These are phyloP conservation scores for Sclerotinia nivalis DNA, from an alignment of 2,329 filamentous ascomycete genomes.

Conservation along the genomic window DNA sequence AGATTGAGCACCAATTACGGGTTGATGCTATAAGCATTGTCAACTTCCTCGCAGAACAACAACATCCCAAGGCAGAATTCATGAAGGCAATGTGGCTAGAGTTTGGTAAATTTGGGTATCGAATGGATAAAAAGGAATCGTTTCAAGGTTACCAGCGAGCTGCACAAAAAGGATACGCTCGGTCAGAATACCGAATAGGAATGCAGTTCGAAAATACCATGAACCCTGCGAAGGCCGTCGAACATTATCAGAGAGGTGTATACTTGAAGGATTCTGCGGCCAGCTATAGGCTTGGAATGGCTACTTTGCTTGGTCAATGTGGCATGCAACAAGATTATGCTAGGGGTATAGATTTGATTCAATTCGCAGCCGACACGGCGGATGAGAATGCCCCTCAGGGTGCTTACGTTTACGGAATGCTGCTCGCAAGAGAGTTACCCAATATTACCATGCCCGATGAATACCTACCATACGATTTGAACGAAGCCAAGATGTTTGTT, in stretches of 20 bases:
- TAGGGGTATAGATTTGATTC: slow-evolving; percentile 78
- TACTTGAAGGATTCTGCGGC: slow-evolving; percentile 83
- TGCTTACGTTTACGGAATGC: slow-evolving; percentile 93
- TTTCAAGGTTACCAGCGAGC: slow-evolving; percentile 83
- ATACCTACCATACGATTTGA: slow-evolving; percentile 70
- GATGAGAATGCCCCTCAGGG: slow-evolving; percentile 97
- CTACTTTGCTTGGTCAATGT: slow-evolving; percentile 92
- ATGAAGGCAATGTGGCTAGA: slow-evolving; percentile 96
- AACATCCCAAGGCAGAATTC: slow-evolving; percentile 91
- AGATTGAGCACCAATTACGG: slow-evolving; percentile 83
- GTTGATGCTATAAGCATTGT: slow-evolving; percentile 91
- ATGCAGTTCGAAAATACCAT: slow-evolving; percentile 98
- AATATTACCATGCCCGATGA: slow-evolving; percentile 79
- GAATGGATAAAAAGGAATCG: slow-evolving; percentile 91
- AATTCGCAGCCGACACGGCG: slow-evolving; percentile 77
- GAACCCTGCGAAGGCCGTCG: slow-evolving; percentile 85
- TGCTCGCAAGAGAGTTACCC: slow-evolving; percentile 86
- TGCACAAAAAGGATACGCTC: slow-evolving; percentile 80
- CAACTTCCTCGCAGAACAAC: slow-evolving; percentile 83
- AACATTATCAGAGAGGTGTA: slow-evolving; percentile 84
- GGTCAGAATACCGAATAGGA: slow-evolving; percentile 94
- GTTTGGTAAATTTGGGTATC: slow-evolving; percentile 91
- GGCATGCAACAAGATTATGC: slow-evolving; percentile 81
- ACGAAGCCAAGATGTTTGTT: slow-evolving; percentile 79
- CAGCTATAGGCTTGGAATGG: slow-evolving; percentile 88